Conservation (phyloP, 306 rosid species). For the Vachellia pachyceras region DNA sequence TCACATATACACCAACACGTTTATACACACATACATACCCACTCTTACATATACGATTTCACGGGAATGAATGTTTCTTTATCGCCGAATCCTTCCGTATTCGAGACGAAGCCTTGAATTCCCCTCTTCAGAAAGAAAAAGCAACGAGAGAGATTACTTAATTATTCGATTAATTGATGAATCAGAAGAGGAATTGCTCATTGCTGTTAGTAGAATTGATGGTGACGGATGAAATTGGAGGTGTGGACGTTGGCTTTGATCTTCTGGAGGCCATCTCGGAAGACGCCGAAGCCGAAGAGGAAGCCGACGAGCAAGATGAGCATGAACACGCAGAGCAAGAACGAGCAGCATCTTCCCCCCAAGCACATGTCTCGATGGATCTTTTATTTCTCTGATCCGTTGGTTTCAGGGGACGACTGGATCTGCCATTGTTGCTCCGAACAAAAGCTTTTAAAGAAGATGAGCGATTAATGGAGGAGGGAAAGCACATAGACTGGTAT, state of each 20-base stretch:
- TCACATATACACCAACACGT: not conserved
- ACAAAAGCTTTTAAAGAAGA: not conserved
- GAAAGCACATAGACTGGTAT: not conserved
- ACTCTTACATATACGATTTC: not conserved
- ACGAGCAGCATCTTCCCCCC: constrained; percentile 57
- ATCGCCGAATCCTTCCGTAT: not conserved
- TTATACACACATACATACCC: not conserved
- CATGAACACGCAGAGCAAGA: constrained; percentile 61
- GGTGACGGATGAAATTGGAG: not conserved
- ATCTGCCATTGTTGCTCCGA: not conserved
- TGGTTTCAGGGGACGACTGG: not conserved
- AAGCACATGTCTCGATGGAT: constrained; percentile 64
- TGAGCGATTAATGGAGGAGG: not conserved
- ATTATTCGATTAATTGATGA: not conserved
- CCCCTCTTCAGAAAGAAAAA: no score
- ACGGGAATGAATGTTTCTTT: not conserved
- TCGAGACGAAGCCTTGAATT: not conserved
- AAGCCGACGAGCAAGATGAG: constrained; percentile 59
- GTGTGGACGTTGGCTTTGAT: constrained; percentile 48
- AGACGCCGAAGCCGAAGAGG: constrained; percentile 76
- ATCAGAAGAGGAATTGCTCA: not conserved
- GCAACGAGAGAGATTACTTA: not conserved
- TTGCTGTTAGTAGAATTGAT: not conserved
- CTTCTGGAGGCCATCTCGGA: constrained; percentile 75
- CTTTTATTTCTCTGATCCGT: not conserved